These are phyloP conservation scores for Annulohypoxylon nitens DNA, from an alignment of 495 filamentous ascomycete genomes.

Conservation along the genomic window DNA sequence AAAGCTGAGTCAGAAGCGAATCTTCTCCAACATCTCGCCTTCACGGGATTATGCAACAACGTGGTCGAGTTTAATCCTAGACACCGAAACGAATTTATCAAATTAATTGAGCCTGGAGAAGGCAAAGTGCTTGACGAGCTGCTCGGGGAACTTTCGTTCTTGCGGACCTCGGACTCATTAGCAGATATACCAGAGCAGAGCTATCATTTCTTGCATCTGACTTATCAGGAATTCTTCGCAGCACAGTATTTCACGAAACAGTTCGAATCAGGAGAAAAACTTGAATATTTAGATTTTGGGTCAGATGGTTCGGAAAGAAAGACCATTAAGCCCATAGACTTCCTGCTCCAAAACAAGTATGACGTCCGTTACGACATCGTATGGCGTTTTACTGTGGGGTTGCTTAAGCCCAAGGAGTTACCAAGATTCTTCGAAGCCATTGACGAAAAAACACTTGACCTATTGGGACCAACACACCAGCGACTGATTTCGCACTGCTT, in stretches of 20 bases:
- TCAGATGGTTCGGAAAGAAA: too few relatives aligned
- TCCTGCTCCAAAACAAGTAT: not conserved
- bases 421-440: not conserved
- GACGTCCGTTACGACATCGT: constrained; percentile 6
- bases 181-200: not conserved
- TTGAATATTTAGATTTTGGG: not conserved
- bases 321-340: not conserved
- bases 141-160: constrained; percentile 1
- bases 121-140: not conserved
- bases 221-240: constrained; percentile 7
- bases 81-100: not conserved
- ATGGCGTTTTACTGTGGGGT: constrained; percentile 7
- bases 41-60: not conserved
- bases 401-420: not conserved
- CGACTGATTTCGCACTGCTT: constrained; percentile 2
- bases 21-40: not conserved
- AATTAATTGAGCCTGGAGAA: too few relatives aligned
- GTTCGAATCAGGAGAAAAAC: not conserved
- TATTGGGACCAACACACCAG: constrained; percentile 2
- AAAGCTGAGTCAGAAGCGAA: not conserved
- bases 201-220: constrained; percentile 10
- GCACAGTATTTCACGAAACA: constrained; percentile 3
- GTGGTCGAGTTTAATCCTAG: not conserved
- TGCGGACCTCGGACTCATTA: not conserved
- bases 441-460: not conserved